Percentiles rank a stretch among this genome's conserved stretches.
These are phyloP conservation scores for Sherardia arvensis DNA, from an alignment of 257 asterid species.

Conservation along the genomic window DNA sequence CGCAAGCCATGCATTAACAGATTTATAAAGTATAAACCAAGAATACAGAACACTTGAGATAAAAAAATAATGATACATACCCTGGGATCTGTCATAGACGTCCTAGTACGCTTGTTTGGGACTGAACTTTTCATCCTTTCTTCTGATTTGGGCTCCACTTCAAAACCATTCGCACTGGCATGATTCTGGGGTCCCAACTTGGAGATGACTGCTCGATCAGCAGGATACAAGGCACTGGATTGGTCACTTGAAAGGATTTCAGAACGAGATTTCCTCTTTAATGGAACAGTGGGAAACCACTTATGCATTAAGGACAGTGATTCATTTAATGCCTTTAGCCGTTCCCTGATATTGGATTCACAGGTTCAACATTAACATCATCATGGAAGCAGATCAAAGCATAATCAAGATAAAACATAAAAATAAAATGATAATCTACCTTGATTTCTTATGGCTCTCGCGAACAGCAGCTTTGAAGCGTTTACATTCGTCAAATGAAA, in stretches of 20 bases:
- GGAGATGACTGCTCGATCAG: constrained; percentile 55
- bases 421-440: constrained; percentile 38
- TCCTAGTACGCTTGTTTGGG: constrained; percentile 90
- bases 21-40: constrained; percentile 9
- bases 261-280: constrained; percentile 78
- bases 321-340: constrained; percentile 70
- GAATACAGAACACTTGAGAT: neutral
- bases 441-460: constrained; percentile 64
- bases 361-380: constrained; percentile 15
- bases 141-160: constrained; percentile 60
- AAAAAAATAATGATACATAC: constrained; percentile 27
- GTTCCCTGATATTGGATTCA: constrained; percentile 58
- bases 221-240: constrained; percentile 40
- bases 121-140: constrained; percentile 51
- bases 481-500: constrained; percentile 63
- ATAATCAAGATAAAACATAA: neutral
- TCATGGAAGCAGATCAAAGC: constrained; percentile 11
- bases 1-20: neutral
- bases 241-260: constrained; percentile 68
- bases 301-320: constrained; percentile 75
- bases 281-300: constrained; percentile 70
- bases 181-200: constrained; percentile 61
- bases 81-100: constrained; percentile 69
- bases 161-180: constrained; percentile 48
- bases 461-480: constrained; percentile 67